Evolutionary conservation across 192 early-diverging fungal genomes (phyloP).

Genomic region (Umbelopsis isabellina): DNA sequence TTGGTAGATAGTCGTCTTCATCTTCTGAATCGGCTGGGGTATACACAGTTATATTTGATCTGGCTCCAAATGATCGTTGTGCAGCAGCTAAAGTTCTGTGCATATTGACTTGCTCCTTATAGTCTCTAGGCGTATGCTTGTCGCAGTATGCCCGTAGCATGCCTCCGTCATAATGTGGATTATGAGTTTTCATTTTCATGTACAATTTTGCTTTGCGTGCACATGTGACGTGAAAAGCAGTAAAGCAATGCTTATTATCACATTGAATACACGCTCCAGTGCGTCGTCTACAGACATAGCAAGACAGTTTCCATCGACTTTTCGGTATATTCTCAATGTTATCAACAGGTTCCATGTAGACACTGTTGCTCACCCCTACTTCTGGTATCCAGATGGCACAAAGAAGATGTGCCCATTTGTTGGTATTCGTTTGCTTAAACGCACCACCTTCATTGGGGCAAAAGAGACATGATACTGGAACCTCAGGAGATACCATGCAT

Average conservation of each 20-base stretch:
- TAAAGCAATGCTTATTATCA: slow-evolving; percentile 84
- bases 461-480: slow-evolving; percentile 84
- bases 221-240: slow-evolving; percentile 93
- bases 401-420: slow-evolving; percentile 94
- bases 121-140: slow-evolving; percentile 80
- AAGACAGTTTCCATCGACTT: slow-evolving; percentile 85
- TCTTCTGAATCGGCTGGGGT: slow-evolving; percentile 39
- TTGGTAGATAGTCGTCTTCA: slow-evolving; percentile 25
- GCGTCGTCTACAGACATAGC: slow-evolving; percentile 84
- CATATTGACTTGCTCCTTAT: slow-evolving; percentile 53
- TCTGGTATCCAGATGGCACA: slow-evolving; percentile 99
- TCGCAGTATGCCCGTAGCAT: slow-evolving; percentile 84
- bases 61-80: slow-evolving; percentile 31
- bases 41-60: not conserved
- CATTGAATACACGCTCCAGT: slow-evolving; percentile 97
- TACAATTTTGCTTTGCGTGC: slow-evolving; percentile 85
- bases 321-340: slow-evolving; percentile 87
- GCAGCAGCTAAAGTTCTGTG: slow-evolving; percentile 34
- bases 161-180: slow-evolving; percentile 59
- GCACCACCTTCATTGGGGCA: slow-evolving; percentile 95
- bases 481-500: slow-evolving; percentile 96
- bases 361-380: slow-evolving; percentile 81
- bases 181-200: slow-evolving; percentile 78
- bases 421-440: slow-evolving; percentile 92
- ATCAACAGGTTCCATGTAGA: slow-evolving; percentile 99